Conservation (phyloP, 169 alveolate species). For the Cryptosporidium bovis region DNA sequence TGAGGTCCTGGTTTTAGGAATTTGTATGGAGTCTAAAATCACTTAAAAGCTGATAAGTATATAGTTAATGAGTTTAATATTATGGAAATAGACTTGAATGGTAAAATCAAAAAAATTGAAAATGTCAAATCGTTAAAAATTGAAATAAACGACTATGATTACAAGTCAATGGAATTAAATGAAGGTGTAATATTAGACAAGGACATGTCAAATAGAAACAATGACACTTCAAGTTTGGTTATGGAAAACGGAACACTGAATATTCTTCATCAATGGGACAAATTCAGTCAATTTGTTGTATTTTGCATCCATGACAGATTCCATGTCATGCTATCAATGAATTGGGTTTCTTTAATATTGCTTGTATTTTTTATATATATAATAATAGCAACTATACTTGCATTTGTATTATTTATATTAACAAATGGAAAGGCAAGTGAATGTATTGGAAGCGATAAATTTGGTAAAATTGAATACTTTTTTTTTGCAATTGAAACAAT, state of each 20-base stretch:
- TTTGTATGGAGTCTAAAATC: too few species aligned
- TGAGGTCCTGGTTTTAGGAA: too few species aligned
- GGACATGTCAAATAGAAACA: neutral
- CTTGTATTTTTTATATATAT: conserved; percentile 21
- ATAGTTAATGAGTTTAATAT: too few species aligned
- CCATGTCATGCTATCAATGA: conserved; percentile 68
- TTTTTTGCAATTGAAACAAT: conserved; percentile 79
- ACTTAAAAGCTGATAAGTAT: too few species aligned
- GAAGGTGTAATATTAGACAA: too few species aligned
- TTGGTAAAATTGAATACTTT: conserved; percentile 75
- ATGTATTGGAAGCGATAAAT: conserved; percentile 76
- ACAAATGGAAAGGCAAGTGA: conserved; percentile 75
- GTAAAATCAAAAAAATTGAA: too few species aligned
- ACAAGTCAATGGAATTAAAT: too few species aligned
- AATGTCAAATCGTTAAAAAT: too few species aligned
- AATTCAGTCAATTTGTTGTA: conserved; percentile 41
- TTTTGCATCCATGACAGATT: conserved; percentile 69
- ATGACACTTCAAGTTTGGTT: conserved; percentile 10
- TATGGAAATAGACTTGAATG: too few species aligned
- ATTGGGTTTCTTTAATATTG: conserved; percentile 35
- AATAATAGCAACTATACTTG: conserved; percentile 28
- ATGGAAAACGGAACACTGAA: conserved; percentile 64
- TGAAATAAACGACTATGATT: too few species aligned
- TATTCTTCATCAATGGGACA: conserved; percentile 70
- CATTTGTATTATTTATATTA: conserved; percentile 13